A percentile compares a stretch with the other conserved stretches of the same genome.
Conservation (phyloP, 129 eudicot species). For the Daucus carota region DNA sequence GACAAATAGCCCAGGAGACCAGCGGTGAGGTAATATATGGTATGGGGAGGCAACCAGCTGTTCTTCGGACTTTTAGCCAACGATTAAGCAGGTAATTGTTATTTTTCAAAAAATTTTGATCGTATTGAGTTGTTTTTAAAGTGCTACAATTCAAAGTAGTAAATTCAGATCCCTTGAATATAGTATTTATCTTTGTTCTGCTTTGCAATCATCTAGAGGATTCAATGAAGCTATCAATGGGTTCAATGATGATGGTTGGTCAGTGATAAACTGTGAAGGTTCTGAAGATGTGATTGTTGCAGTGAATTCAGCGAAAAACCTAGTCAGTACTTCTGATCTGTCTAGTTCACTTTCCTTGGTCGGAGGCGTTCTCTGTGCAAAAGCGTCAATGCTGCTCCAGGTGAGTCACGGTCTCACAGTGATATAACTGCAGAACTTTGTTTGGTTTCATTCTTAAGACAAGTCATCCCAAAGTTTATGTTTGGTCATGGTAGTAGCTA, state of each 20-base stretch:
- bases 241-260: conserved; percentile 94
- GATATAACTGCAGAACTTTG: background rate
- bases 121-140: background rate
- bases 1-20: conserved; percentile 87
- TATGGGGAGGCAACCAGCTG: conserved; percentile 91
- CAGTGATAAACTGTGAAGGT: conserved; percentile 72
- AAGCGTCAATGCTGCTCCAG: conserved; percentile 98
- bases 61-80: conserved; percentile 82
- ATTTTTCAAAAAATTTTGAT: background rate
- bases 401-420: conserved; percentile 30
- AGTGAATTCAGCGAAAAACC: conserved; percentile 52
- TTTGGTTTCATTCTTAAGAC: background rate
- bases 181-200: background rate
- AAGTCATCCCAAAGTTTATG: background rate
- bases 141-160: background rate
- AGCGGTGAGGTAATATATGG: conserved; percentile 84
- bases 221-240: conserved; percentile 95
- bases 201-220: conserved; percentile 38
- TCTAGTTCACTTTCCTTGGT: conserved; percentile 35
- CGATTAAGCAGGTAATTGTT: conserved; percentile 73
- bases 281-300: conserved; percentile 80
- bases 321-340: conserved; percentile 25
- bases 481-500: background rate
- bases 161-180: background rate
- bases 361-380: conserved; percentile 93